Base-by-base conservation (phyloP, 1,284 basidiomycete species). In the Tilletia caries region DNA sequence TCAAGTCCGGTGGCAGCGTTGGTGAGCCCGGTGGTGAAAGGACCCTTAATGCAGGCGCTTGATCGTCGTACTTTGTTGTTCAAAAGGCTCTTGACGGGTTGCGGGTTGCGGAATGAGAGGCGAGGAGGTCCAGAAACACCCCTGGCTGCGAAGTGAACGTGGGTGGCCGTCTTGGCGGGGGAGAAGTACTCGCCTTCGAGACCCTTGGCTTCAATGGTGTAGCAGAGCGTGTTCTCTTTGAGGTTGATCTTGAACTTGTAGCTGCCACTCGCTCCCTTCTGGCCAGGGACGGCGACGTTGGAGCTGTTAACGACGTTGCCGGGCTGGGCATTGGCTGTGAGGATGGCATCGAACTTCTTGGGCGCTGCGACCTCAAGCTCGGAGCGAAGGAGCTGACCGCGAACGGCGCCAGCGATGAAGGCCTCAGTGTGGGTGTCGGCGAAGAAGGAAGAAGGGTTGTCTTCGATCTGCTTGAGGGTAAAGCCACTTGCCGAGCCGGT, bases 361-460 rank as follows among this genome's bases (percentile, higher is more conserved):
- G 71, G 71, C 25, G 10, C 27, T 25, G 43, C 58, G 13, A 73
- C 71, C 58, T 62, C 43, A 5, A 54, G 41, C 65, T 73, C 71
- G 46, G 70, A 71, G 18, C 23, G 50, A 15, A 71, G 23, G 15
- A 84, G 72, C 72, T 84, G 83, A 34, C 83, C 84, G 33, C 84
- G 77, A 69, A 85, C 77, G 44, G 84, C 84, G 41, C 84, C 84
- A 15, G 83, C 79, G 18, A 74, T 15, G 54, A 60, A 60, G 41
- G 75, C 74, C 83, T 41, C 73, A 20, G 83, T 84, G 77, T 84
- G 83, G 2, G 76, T 76, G 68, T 84, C 83, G 68, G 81, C 77
- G 74, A 83, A 83, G 82, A 84, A 83, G 1, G 66, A 76, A 23
- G 77, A 64, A 8, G 82, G 80, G 74, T 80, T 76, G 37, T 72